phyloP scores from a whole-genome alignment of 306 rosid species.

The Inga laurina region DNA sequence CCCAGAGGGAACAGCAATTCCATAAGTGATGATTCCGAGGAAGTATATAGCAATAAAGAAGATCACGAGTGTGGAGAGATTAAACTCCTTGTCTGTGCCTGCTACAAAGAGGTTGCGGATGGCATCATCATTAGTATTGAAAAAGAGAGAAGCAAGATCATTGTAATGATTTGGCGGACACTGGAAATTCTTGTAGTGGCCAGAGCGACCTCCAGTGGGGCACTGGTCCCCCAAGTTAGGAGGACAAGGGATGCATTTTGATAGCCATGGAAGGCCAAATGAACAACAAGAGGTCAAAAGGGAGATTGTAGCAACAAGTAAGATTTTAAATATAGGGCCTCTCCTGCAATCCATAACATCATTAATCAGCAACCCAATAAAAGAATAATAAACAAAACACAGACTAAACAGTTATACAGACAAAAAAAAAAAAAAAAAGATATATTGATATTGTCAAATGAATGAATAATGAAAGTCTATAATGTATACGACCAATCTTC shows the following conservation, averaged over 20 bases:
- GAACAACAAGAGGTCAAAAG: constrained; percentile 67
- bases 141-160: constrained; percentile 87
- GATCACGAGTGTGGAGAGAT: constrained; percentile 59
- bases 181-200: constrained; percentile 67
- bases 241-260: constrained; percentile 73
- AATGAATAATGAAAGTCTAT: not conserved
- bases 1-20: constrained; percentile 91
- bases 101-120: constrained; percentile 71
- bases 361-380: constrained; percentile 23
- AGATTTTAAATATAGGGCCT: constrained; percentile 54
- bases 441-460: not conserved
- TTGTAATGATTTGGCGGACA: constrained; percentile 75
- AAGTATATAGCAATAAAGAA: constrained; percentile 61
- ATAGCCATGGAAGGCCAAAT: constrained; percentile 75
- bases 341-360: constrained; percentile 51
- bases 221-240: constrained; percentile 50
- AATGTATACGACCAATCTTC: not conserved
- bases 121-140: constrained; percentile 81
- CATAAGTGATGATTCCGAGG: constrained; percentile 80
- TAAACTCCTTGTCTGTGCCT: constrained; percentile 53
- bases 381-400: not conserved
- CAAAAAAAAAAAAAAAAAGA: not conserved
- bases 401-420: not conserved
- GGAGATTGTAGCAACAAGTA: constrained; percentile 56
- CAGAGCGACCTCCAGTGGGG: constrained; percentile 62